These are phyloP conservation scores for Cinnamomum micranthum DNA, from an alignment of 164 flowering plant species.

Conservation along the genomic window DNA sequence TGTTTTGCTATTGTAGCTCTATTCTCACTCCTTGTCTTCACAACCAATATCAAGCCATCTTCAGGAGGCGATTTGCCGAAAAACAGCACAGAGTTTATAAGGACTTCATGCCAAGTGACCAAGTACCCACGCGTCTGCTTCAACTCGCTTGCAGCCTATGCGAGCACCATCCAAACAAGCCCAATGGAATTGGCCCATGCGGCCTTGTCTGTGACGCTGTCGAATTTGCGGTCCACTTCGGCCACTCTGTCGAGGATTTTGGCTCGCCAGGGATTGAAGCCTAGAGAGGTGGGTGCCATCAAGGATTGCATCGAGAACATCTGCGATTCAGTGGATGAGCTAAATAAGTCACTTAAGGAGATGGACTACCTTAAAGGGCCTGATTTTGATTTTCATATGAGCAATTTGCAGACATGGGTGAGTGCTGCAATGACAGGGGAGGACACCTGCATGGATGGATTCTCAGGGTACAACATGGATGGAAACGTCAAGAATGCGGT, in stretches of 20 bases:
- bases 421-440: conserved; percentile 64
- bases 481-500: conserved; percentile 24
- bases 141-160: conserved; percentile 37
- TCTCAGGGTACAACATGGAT: conserved; percentile 23
- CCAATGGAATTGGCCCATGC: conserved; percentile 27
- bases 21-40: not conserved
- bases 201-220: conserved; percentile 37
- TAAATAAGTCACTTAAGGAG: conserved; percentile 36
- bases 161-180: conserved; percentile 30
- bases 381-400: conserved; percentile 32
- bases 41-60: not conserved
- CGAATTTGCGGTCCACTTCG: conserved; percentile 22
- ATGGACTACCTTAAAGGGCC: conserved; percentile 31
- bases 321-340: conserved; percentile 45
- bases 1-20: not conserved
- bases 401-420: conserved; percentile 55
- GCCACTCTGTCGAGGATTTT: conserved; percentile 20
- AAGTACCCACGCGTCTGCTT: conserved; percentile 37
- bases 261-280: conserved; percentile 11
- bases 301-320: conserved; percentile 45
- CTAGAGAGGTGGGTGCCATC: conserved; percentile 34
- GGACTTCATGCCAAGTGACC: conserved; percentile 35
- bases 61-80: not conserved
- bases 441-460: conserved; percentile 56
- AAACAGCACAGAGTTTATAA: conserved; percentile 32